A percentile compares a stretch with the other conserved stretches of the same genome.
Evolutionary conservation across 495 filamentous ascomycete genomes (phyloP).

Genomic region (Melanomma pulvis-pyrius): DNA sequence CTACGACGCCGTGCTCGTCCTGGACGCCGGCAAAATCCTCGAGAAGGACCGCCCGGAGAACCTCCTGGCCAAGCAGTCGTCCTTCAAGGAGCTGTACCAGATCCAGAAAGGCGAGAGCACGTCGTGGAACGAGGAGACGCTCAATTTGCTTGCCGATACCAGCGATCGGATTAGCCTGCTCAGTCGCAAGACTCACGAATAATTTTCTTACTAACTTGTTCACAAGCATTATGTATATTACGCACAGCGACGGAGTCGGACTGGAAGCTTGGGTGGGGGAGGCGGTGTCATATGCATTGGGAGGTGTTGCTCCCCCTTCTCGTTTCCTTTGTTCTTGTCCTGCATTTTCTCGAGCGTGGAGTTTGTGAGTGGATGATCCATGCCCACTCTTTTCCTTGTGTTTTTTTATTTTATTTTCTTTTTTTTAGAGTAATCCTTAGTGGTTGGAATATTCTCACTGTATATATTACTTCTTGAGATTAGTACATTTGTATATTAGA

Average conservation of each 20-base stretch:
- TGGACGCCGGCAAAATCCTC: conserved; percentile 43
- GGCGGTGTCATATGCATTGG: background rate
- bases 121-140: conserved; percentile 1
- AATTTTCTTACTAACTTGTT: background rate
- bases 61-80: background rate
- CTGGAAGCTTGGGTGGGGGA: too few relatives aligned
- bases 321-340: background rate
- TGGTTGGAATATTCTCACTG: too few relatives aligned
- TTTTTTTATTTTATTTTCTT: background rate
- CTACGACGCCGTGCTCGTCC: conserved; percentile 46
- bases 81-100: conserved; percentile 24
- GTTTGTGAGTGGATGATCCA: background rate
- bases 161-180: background rate
- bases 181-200: background rate
- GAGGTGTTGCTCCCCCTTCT: too few relatives aligned
- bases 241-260: too few relatives aligned
- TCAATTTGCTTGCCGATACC: conserved; percentile 3
- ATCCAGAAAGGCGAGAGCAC: conserved; percentile 19
- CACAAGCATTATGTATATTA: too few relatives aligned
- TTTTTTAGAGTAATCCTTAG: too few relatives aligned
- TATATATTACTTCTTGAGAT: too few relatives aligned
- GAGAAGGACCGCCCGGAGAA: conserved; percentile 39
- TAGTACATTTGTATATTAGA: too few relatives aligned
- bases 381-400: background rate
- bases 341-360: conserved; percentile 2